A percentile compares a stretch with the other conserved stretches of the same genome.
Conservation (phyloP, 2,329 filamentous ascomycete species). For the Calonectria hawksworthii region DNA sequence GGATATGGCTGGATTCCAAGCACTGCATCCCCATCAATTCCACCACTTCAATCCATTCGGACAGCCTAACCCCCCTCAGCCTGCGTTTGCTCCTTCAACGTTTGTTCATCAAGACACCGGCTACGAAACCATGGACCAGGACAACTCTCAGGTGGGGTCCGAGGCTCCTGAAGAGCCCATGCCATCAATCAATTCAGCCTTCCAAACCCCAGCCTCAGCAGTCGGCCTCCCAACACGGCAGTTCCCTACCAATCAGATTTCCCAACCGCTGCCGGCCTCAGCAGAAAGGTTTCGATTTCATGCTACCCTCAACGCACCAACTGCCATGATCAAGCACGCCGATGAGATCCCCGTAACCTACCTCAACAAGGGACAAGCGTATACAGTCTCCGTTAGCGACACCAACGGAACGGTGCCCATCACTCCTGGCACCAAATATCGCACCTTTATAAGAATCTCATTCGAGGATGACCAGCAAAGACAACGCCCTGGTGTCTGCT, state of each 20-base stretch:
- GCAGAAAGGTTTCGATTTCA: constrained; percentile 89
- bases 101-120: constrained; percentile 86
- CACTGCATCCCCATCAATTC: constrained; percentile 71
- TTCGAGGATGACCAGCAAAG: constrained; percentile 97
- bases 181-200: constrained; percentile 70
- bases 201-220: constrained; percentile 73
- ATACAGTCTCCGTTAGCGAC: constrained; percentile 87
- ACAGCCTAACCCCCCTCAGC: constrained; percentile 68
- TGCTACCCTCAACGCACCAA: constrained; percentile 91
- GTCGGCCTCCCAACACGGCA: constrained; percentile 69
- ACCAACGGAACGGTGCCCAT: constrained; percentile 74
- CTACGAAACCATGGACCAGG: constrained; percentile 85
- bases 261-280: constrained; percentile 63
- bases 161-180: constrained; percentile 66
- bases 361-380: constrained; percentile 96
- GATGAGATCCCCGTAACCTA: constrained; percentile 98
- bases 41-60: constrained; percentile 80
- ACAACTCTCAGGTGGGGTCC: constrained; percentile 76
- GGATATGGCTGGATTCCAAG: constrained; percentile 79
- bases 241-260: constrained; percentile 61
- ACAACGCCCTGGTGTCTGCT: constrained; percentile 84
- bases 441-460: constrained; percentile 93
- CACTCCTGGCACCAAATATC: constrained; percentile 77
- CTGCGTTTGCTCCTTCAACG: constrained; percentile 80
- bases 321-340: constrained; percentile 91